These are phyloP conservation scores for Talaromyces wortmannii DNA, from an alignment of 495 filamentous ascomycete species.

Conservation along the genomic window DNA sequence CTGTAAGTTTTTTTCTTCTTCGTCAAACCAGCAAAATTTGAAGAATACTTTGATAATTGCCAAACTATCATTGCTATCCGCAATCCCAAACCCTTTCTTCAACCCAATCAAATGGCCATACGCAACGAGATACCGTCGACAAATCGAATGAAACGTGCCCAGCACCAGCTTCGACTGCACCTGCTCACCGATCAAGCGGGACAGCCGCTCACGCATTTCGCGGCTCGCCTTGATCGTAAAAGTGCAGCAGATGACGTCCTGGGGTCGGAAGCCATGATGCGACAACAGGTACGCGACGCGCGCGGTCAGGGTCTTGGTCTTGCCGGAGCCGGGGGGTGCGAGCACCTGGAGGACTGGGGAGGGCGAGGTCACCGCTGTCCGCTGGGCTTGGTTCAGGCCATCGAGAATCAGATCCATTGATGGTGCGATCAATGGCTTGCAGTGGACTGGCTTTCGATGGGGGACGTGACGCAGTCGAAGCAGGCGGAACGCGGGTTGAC, in stretches of 20 bases:
- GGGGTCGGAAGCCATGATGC: conserved; percentile 68
- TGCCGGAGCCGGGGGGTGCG: conserved; percentile 81
- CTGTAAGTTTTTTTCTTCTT: background rate
- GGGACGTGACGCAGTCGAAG: background rate
- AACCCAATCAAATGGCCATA: conserved; percentile 87
- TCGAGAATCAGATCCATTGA: conserved; percentile 51
- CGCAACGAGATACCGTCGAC: conserved; percentile 72
- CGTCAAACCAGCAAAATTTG: no score
- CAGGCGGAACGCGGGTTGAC: conserved; percentile 13
- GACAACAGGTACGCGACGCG: conserved; percentile 90
- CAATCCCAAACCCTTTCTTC: conserved; percentile 82
- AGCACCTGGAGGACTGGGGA: conserved; percentile 82
- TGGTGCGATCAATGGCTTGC: conserved; percentile 2
- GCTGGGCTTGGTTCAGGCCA: conserved; percentile 79
- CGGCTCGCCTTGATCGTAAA: conserved; percentile 96
- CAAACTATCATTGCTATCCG: conserved; percentile 75
- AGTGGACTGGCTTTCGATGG: conserved; percentile 3
- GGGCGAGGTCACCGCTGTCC: conserved; percentile 73
- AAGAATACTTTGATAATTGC: conserved; percentile 52
- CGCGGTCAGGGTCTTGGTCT: conserved; percentile 94
- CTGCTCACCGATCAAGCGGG: conserved; percentile 68
- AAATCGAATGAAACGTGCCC: conserved; percentile 95
- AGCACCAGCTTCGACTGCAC: conserved; percentile 74
- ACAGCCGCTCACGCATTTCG: conserved; percentile 90
- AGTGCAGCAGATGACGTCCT: conserved; percentile 93